phyloP scores from a whole-genome alignment of 306 rosid genomes.

The Citrullus colocynthis region DNA sequence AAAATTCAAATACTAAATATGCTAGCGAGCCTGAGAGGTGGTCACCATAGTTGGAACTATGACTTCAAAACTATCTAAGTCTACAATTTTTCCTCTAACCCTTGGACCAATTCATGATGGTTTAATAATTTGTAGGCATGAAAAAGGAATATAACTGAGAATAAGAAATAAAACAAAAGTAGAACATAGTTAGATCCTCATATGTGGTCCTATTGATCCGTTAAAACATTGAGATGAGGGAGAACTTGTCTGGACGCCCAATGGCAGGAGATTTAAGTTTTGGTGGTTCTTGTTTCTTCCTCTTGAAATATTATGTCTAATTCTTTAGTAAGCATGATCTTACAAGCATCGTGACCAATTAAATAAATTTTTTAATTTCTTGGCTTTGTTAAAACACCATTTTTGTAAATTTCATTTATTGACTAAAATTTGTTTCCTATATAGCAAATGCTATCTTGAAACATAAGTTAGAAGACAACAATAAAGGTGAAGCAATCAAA shows the following conservation, averaged over 20 bases:
- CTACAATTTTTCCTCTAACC: not conserved
- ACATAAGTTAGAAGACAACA: not conserved
- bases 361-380: not conserved
- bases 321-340: not conserved
- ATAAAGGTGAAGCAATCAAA: slow-evolving; percentile 7
- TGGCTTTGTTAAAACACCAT: not conserved
- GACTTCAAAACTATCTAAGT: not conserved
- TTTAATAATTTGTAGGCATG: not conserved
- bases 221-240: not conserved
- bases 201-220: not conserved
- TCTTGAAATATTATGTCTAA: not conserved
- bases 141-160: not conserved
- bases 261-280: not conserved
- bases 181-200: not conserved
- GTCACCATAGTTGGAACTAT: not conserved
- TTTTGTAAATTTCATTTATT: not conserved
- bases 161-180: not conserved
- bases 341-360: not conserved
- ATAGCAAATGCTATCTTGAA: not conserved
- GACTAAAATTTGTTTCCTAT: not conserved
- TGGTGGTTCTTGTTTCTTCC: not conserved
- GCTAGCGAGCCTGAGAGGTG: not conserved
- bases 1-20: not conserved
- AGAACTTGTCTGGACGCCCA: not conserved
- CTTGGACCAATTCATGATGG: not conserved